These are phyloP conservation scores for Yamadazyma paraphyllophila DNA, from an alignment of 805 yeast genomes.

Conservation along the genomic window DNA sequence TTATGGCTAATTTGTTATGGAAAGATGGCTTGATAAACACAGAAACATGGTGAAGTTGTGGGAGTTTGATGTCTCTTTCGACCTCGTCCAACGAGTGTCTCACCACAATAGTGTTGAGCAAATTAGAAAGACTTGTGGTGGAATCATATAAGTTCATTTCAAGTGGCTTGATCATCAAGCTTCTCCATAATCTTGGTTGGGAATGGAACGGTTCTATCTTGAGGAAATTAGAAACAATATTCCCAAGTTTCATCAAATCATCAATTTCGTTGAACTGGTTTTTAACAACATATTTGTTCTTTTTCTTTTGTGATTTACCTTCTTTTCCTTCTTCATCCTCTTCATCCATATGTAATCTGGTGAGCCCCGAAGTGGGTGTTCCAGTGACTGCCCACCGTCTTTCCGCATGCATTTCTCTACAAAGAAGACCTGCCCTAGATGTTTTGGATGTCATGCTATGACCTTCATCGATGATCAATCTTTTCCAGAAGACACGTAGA, in stretches of 20 bases:
- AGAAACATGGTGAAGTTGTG: constrained; percentile 57
- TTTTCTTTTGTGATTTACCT: constrained; percentile 18
- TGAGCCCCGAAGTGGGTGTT: constrained; percentile 71
- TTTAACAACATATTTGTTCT: constrained; percentile 44
- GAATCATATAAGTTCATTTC: constrained; percentile 39
- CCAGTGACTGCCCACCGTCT: constrained; percentile 76
- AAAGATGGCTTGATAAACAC: constrained; percentile 60
- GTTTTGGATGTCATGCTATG: constrained; percentile 58
- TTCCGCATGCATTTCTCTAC: constrained; percentile 51
- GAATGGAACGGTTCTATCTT: constrained; percentile 57
- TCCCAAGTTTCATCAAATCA: constrained; percentile 55
- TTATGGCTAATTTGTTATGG: constrained; percentile 59
- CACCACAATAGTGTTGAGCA: constrained; percentile 50
- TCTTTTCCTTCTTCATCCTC: constrained; percentile 13
- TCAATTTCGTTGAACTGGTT: constrained; percentile 49
- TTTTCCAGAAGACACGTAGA: constrained; percentile 55
- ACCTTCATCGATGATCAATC: constrained; percentile 75
- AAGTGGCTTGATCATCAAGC: constrained; percentile 48
- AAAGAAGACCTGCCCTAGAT: constrained; percentile 49
- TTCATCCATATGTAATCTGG: constrained; percentile 52
- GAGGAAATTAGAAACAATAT: constrained; percentile 50
- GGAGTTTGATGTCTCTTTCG: constrained; percentile 54
- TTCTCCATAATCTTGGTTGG: constrained; percentile 47
- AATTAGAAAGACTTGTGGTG: constrained; percentile 34
- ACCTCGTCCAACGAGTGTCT: constrained; percentile 57